Base-by-base conservation (phyloP, 805 yeast species). In the Sugiyamaella mastotermitis region DNA sequence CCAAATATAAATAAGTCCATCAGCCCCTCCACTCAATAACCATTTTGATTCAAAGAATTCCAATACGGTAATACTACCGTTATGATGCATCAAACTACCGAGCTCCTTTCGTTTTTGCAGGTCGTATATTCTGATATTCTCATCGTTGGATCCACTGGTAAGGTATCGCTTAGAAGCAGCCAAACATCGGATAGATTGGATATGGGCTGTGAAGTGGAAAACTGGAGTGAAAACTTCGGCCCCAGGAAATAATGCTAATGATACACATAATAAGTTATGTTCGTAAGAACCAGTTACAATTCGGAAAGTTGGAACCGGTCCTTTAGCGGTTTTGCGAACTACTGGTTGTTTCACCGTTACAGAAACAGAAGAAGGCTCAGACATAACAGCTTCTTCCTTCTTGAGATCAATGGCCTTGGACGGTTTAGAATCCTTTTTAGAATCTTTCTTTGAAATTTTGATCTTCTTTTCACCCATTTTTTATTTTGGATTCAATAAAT, bases 101-200 rank as follows among this genome's bases (percentile, higher is more conserved):
- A 92, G 68, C 60, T 92, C 98, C 52, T 86, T 86, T 55, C 98
- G 75, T 56, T 84, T 86, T 54, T 87, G 96, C 45, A 92, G 66
- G 64, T 92, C 98, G 58, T 92, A 92, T 13, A 92, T 83, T 51
- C 94, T 78, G 42, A 92, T 87, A 57, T 85, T 95, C 59, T 92
- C 97, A 58, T 92, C 98, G 57, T 90, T 90, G 3, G 94, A 80
- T 3, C 97, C 98, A 2, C 95, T 83, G 3, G 87, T 97, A 29
- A 92, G 65, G 56, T 86, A 87, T 53, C 96, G 69, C 51, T 76
- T 81, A 20, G 92, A 84, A 15, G 79, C 66, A 46, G 90, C 96
- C 48, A 92, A 69, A 33, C 92, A 72, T 58, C 88, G 81, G 40
- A 92, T 85, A 24, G 96, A 83, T 36, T 86, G 70, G 0, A 95